Evolutionary conservation across 345 rosid genomes (phyloP), one percentile per base, ranked within the genome.

Genomic region (Erysimum cheiranthoides): DNA sequence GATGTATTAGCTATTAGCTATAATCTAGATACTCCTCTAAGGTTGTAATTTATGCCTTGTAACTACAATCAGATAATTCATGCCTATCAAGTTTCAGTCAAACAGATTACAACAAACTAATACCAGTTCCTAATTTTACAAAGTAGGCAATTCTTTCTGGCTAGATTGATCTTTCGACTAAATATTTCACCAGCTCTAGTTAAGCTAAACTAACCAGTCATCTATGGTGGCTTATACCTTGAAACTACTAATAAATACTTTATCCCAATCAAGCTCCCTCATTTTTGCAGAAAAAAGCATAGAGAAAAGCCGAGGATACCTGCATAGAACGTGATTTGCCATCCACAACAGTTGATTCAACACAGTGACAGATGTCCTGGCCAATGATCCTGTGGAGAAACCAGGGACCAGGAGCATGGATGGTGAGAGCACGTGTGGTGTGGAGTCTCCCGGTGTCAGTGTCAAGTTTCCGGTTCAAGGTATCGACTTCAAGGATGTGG

Each of bases 351-450:
- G 97, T 94, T 5, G 97, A 85, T 71, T 95, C 97, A 58, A 95
- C 86, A 66, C 93, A 90, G 80, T 94, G 95, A 81, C 97, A 92
- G 50, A 90, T 90, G 62, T 95, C 99, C 70, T 92, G 97, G n/a
- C 99, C 97, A 4, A 92, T 59, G 34, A 95, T 88, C 75, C 82
- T 82, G 76, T 85, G 93, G 43, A 92, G 74, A 60, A 94, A 90
- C 99, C 97, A 95, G 42, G 99, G 96, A 16, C 99, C 99, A 0
- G 97, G 96, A 61, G 93, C 87, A 76, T 92, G 99, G 61, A 92
- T 71, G 9, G 96, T 89, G 46, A 92, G 84, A 3, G 91, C 97
- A 36, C 96, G 97, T 5, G 96, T 92, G 1, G 98, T 90, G 82
- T 87, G 84, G 18, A 95, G 96, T 85, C 80, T 94, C 66, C 96